Evolutionary conservation across 768 basidiomycete species (phyloP).

Genomic region (Podaxis sp.): DNA sequence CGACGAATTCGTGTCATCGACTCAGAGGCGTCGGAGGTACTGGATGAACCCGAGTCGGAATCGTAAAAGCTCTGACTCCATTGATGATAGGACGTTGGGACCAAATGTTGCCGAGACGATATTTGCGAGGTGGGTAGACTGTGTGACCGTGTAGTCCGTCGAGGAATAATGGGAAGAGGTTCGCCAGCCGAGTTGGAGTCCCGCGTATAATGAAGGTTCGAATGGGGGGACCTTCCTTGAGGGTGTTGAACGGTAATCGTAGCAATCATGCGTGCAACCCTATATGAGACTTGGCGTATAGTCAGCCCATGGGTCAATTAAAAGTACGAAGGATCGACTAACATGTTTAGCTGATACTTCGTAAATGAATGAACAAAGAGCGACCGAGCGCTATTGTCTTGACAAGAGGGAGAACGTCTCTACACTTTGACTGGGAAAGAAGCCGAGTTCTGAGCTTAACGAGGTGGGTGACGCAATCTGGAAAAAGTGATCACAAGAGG

Average conservation of each 20-base stretch:
- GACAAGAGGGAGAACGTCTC: background rate
- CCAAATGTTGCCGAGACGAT: constrained; percentile 11
- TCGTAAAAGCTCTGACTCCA: background rate
- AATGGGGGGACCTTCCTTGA: constrained; percentile 30
- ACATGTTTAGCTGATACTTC: background rate
- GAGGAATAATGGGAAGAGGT: constrained; percentile 62
- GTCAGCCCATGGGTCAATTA: constrained; percentile 5
- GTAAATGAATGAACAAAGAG: background rate
- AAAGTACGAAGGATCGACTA: constrained; percentile 6
- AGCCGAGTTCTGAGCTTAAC: background rate
- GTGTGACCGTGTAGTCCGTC: constrained; percentile 34
- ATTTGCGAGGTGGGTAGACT: constrained; percentile 17
- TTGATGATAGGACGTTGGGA: background rate
- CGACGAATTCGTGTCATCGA: constrained; percentile 3
- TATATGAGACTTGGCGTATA: constrained; percentile 7
- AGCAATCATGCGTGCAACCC: constrained; percentile 34
- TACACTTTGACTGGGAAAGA: background rate
- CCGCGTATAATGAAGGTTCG: constrained; percentile 28
- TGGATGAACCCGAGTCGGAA: constrained; percentile 10
- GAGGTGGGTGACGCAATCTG: constrained; percentile 1
- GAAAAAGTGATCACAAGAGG: background rate
- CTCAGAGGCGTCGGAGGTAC: background rate
- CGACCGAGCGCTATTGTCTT: constrained; percentile 2
- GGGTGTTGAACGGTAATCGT: constrained; percentile 31
- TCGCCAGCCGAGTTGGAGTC: constrained; percentile 51